Percentiles rank a stretch among this genome's conserved stretches.
Evolutionary conservation across 78 protist genomes (phyloP).

Genomic region (Pigoraptor vietnamica): DNA sequence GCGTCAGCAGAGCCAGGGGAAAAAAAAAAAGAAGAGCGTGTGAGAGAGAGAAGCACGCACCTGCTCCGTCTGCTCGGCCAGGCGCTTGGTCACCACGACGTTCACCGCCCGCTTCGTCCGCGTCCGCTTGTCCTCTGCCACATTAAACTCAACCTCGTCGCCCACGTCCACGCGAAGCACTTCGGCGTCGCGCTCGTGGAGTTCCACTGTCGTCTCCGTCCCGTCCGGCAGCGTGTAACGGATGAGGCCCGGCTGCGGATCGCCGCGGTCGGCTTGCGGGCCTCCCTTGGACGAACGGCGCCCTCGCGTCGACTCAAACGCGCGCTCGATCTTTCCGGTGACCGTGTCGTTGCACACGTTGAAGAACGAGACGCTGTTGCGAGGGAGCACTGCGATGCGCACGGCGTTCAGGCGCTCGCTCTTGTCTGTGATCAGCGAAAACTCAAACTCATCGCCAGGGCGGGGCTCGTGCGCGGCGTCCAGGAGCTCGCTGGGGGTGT

Average conservation of each 20-base stretch:
- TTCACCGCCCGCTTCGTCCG: not conserved
- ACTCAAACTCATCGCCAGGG: not conserved
- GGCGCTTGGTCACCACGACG: not conserved
- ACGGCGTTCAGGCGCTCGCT: not conserved
- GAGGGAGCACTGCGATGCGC: not conserved
- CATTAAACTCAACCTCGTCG: not conserved
- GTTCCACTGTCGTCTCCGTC: not conserved
- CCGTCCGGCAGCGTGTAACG: not conserved
- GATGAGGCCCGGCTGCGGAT: not conserved
- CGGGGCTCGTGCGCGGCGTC: not conserved
- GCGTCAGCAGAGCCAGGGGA: not conserved
- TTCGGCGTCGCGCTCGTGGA: not conserved
- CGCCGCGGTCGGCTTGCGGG: not conserved
- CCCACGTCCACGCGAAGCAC: not conserved
- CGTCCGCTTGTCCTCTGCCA: not conserved
- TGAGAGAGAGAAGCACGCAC: not conserved
- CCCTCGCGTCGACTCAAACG: not conserved
- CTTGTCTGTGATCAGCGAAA: not conserved
- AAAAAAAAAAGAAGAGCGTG: not conserved
- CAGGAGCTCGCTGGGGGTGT: not conserved
- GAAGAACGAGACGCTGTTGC: not conserved
- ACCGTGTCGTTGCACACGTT: not conserved
- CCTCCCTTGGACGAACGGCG: not conserved
- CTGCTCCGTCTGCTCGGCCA: not conserved
- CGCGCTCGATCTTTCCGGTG: not conserved